Base-by-base conservation (phyloP, 2,329 filamentous ascomycete species). In the Epichloe hybrida region DNA sequence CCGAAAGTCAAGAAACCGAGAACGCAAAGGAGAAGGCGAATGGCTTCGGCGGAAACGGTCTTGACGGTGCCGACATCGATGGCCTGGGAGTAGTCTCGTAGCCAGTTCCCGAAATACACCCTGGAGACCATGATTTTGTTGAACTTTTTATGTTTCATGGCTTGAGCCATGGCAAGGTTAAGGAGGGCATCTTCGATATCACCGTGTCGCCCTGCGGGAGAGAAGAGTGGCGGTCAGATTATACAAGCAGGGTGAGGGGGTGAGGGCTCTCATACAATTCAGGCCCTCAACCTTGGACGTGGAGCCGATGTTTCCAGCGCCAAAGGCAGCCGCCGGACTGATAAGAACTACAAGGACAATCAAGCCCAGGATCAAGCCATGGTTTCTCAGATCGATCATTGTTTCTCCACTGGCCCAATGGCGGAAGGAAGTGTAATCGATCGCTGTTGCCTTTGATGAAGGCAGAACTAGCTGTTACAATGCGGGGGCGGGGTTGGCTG, bases 61-160 rank as follows among this genome's bases (percentile, higher is more conserved):
- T 95, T 95, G 69, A 95, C 80, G 4, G 88, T 94, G 54, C 88
- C 90, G 47, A 95, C 87, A 66, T 96, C 90, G 60, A 95, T 86
- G 54, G 89, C 90, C 68, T 96, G 90, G 49, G 86, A 93, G 69
- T 96, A 96, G 69, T 96, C 90, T 53, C 78, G 80, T 36, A 95
- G 79, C 90, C 90, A 95, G 72, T 95, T 96, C 56, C 90, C 90
- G 71, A 96, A 96, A 72, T 96, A 96, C 56, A 94, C 86, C 54
- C 89, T 81, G 56, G 90, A 86, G 55, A 95, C 86, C 63, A 83
- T 85, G 62, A 95, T 79, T 72, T 93, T 93, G 72, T 79, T 81
- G 69, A 95, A 95, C 62, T 90, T 94, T 73, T 90, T 89, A 58
- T 73, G 72, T 57, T 72, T 72, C 54, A 74, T 66, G 58, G 71